Evolutionary conservation across 345 rosid species (phyloP).

Genomic region (Streptanthus diversifolius): DNA sequence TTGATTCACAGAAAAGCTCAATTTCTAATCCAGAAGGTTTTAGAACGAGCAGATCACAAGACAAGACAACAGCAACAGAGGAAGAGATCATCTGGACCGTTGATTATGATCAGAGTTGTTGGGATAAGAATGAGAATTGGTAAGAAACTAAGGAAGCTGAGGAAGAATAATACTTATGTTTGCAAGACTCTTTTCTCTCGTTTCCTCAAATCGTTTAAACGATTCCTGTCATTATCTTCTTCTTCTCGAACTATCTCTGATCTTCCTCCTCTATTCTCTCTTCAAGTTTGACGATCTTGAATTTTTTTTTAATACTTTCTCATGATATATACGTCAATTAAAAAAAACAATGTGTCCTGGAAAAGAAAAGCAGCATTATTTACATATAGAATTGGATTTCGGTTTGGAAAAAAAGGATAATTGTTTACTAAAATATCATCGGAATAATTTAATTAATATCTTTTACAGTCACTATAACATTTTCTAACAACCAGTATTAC

Average conservation of each 20-base stretch:
- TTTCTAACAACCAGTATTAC: not conserved
- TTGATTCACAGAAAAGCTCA: slow-evolving; percentile 62
- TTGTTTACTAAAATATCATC: not conserved
- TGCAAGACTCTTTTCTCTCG: slow-evolving; percentile 31
- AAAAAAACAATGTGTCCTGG: not conserved
- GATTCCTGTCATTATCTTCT: slow-evolving; percentile 19
- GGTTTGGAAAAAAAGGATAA: not conserved
- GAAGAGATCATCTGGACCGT: slow-evolving; percentile 42
- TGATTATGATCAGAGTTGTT: slow-evolving; percentile 50
- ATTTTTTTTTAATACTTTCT: not conserved
- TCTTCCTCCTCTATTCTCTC: slow-evolving; percentile 34
- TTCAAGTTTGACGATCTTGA: slow-evolving; percentile 31
- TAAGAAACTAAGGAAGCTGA: slow-evolving; percentile 57
- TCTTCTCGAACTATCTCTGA: slow-evolving; percentile 31
- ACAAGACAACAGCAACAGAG: slow-evolving; percentile 7
- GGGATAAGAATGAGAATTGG: slow-evolving; percentile 65
- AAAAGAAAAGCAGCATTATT: not conserved
- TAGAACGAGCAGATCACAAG: slow-evolving; percentile 48
- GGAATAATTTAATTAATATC: not conserved
- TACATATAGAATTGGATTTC: not conserved
- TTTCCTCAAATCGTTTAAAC: slow-evolving; percentile 28
- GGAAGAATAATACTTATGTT: slow-evolving; percentile 40
- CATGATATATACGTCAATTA: not conserved
- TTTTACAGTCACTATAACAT: not conserved
- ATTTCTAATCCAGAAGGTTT: slow-evolving; percentile 66